phyloP scores from a whole-genome alignment of 768 basidiomycete genomes.

The Hericium coralloides region DNA sequence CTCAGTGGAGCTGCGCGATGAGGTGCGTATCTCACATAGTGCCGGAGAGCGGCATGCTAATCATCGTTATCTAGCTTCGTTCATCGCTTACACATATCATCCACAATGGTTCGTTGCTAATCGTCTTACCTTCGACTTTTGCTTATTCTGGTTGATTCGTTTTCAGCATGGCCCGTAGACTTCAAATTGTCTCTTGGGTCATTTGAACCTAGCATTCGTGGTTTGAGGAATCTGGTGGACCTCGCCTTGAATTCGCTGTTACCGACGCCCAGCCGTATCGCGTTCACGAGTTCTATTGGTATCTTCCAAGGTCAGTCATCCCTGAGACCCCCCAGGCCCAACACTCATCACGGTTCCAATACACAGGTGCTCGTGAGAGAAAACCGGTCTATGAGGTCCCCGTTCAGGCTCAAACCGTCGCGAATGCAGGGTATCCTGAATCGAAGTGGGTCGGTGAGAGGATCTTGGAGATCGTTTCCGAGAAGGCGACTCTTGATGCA shows the following conservation, averaged over 20 bases:
- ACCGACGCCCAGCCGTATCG: background rate
- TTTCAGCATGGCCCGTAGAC: constrained; percentile 6
- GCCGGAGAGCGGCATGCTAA: background rate
- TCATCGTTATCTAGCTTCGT: background rate
- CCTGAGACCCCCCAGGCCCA: background rate
- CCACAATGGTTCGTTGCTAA: constrained; percentile 12
- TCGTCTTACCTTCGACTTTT: background rate
- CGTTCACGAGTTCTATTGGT: constrained; percentile 1
- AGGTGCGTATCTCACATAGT: background rate
- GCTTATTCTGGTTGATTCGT: background rate
- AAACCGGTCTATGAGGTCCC: background rate
- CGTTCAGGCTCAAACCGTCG: background rate
- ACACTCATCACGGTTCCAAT: background rate
- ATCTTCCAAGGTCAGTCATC: background rate
- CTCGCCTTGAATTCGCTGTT: constrained; percentile 7
- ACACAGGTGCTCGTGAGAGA: background rate
- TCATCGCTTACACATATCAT: constrained; percentile 13
- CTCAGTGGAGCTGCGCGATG: constrained; percentile 3
- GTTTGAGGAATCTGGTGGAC: constrained; percentile 8
- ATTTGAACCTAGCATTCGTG: constrained; percentile 8
- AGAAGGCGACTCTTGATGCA: background rate
- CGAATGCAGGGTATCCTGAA: constrained; percentile 13
- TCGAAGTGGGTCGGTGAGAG: constrained; percentile 17
- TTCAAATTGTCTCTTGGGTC: constrained; percentile 8
- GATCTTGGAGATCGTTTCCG: background rate